Evolutionary conservation across 208 protist genomes (phyloP).

Genomic region (Wallacemonas rigidus): DNA sequence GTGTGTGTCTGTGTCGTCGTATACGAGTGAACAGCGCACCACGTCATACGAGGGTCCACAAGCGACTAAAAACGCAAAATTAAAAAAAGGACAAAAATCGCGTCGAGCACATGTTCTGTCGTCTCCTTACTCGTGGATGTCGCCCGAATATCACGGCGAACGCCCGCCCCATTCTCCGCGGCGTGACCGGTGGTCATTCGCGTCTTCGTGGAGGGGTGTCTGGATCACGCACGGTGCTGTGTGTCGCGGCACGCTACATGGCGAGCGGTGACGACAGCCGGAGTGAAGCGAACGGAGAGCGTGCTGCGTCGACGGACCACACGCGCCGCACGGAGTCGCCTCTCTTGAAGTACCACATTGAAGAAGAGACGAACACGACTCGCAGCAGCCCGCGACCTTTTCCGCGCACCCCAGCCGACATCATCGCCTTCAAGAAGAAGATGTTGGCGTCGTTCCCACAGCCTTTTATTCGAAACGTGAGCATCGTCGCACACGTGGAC

Average conservation of each 20-base stretch:
- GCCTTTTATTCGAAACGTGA: constrained; percentile 87
- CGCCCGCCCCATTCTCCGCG: too few relatives aligned
- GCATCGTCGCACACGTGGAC: constrained; percentile 92
- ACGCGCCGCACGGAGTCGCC: neutral
- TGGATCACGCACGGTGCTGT: too few relatives aligned
- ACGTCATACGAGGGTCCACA: too few relatives aligned
- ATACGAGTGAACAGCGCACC: too few relatives aligned
- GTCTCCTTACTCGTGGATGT: too few relatives aligned
- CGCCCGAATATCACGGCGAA: too few relatives aligned
- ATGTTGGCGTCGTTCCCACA: constrained; percentile 55
- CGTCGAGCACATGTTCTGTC: too few relatives aligned
- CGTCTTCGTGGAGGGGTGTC: too few relatives aligned
- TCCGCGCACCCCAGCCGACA: constrained; percentile 31
- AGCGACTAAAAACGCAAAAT: too few relatives aligned
- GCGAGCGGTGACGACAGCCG: neutral
- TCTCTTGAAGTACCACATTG: constrained; percentile 29
- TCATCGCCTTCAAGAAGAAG: constrained; percentile 43
- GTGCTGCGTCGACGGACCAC: neutral
- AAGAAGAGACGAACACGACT: constrained; percentile 32
- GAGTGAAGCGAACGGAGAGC: neutral
- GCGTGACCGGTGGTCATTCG: too few relatives aligned
- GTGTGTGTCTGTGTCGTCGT: too few relatives aligned
- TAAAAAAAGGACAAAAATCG: too few relatives aligned
- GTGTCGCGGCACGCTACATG: neutral
- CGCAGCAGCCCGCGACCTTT: constrained; percentile 33